Conservation (phyloP, 163 green algal genomes). For the Volvox carteri region DNA sequence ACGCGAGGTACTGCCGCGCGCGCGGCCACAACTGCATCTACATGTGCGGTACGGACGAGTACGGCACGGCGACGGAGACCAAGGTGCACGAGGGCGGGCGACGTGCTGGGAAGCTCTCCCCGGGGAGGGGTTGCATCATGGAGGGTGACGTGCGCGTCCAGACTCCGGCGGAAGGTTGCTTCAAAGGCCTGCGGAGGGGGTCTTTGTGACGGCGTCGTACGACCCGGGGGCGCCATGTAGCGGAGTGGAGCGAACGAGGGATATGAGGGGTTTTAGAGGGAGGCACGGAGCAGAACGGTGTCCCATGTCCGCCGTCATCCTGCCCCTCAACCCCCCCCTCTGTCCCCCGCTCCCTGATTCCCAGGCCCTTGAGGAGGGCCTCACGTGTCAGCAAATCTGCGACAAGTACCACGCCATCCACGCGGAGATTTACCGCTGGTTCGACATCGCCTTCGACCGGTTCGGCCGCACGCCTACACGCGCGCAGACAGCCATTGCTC, state of each 20-base stretch:
- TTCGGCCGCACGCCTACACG: slow-evolving; percentile 93
- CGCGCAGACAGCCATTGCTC: slow-evolving; percentile 84
- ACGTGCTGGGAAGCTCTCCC: neutral
- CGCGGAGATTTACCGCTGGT: slow-evolving; percentile 96
- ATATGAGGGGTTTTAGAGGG: too few relatives aligned
- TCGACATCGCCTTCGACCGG: slow-evolving; percentile 96
- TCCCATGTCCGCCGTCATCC: too few relatives aligned
- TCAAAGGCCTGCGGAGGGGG: too few relatives aligned
- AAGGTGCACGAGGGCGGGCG: slow-evolving; percentile 78
- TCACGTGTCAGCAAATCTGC: slow-evolving; percentile 95
- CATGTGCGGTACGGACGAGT: slow-evolving; percentile 99
- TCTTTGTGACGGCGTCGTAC: too few relatives aligned
- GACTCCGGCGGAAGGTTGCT: too few relatives aligned
- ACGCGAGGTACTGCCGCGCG: slow-evolving; percentile 91
- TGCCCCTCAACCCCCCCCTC: too few relatives aligned
- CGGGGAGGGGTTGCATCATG: neutral
- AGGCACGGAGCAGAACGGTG: too few relatives aligned
- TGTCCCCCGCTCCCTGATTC: neutral
- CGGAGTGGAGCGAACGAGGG: too few relatives aligned
- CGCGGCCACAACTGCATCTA: slow-evolving; percentile 96
- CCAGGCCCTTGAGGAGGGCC: slow-evolving; percentile 94
- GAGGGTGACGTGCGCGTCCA: neutral
- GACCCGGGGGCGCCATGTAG: too few relatives aligned
- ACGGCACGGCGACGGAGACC: slow-evolving; percentile 98
- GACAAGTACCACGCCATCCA: slow-evolving; percentile 99